phyloP scores from a whole-genome alignment of 257 asterid species.

The Solanum piurae region DNA sequence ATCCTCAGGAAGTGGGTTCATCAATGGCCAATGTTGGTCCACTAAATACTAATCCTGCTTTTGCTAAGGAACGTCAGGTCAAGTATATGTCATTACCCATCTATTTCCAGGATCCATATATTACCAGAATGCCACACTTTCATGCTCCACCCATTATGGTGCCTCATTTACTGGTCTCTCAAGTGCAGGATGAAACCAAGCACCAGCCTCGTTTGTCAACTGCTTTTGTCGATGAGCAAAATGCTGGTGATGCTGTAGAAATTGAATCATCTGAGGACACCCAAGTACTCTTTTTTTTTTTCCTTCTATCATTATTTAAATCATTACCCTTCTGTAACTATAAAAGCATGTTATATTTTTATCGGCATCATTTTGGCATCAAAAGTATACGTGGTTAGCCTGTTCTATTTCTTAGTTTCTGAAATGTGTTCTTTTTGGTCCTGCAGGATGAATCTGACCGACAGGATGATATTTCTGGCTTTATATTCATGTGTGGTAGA shows the following conservation, averaged over 20 bases:
- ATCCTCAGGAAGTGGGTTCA: conserved; percentile 3
- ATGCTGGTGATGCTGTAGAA: background rate
- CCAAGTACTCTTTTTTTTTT: background rate
- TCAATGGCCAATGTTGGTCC: background rate
- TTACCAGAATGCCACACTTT: conserved; percentile 11
- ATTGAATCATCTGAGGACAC: background rate
- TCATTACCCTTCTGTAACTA: background rate
- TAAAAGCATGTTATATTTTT: background rate
- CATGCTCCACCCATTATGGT: conserved; percentile 6
- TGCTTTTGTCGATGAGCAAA: background rate
- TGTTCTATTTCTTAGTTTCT: background rate
- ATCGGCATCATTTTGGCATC: background rate
- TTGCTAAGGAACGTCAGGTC: conserved; percentile 15
- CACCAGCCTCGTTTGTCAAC: conserved; percentile 7
- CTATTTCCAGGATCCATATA: conserved; percentile 12
- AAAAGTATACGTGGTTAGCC: background rate
- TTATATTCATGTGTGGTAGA: conserved; percentile 58
- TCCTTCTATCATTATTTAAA: background rate
- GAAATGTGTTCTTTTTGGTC: background rate
- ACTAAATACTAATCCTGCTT: conserved; percentile 11
- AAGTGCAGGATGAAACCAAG: conserved; percentile 14
- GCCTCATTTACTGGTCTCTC: conserved; percentile 8
- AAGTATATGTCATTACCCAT: conserved; percentile 7
- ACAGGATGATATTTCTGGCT: conserved; percentile 31
- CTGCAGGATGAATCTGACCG: background rate